phyloP scores from a whole-genome alignment of 257 asterid species.

The Fraxinus quadrangulata region DNA sequence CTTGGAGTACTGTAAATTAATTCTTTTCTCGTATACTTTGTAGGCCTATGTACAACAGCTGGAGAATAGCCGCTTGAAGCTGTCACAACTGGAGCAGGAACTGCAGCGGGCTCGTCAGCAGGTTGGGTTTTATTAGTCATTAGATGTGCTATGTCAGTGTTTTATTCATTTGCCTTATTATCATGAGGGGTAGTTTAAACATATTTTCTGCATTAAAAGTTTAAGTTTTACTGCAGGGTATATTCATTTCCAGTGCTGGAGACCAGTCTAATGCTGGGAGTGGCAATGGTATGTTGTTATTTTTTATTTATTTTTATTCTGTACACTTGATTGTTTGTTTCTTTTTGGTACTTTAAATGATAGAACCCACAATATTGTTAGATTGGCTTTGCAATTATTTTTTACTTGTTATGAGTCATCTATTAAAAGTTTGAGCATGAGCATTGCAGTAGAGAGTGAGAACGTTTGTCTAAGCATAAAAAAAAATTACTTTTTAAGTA shows the following conservation, averaged over 20 bases:
- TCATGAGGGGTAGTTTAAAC: neutral
- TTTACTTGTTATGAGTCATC: neutral
- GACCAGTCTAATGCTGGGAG: neutral
- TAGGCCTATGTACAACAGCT: slow-evolving; percentile 48
- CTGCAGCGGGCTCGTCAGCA: slow-evolving; percentile 32
- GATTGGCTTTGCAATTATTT: neutral
- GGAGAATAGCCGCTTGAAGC: slow-evolving; percentile 42
- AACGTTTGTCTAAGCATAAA: neutral
- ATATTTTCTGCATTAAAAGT: neutral
- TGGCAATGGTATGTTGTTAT: neutral
- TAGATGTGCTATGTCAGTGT: neutral
- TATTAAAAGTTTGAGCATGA: neutral
- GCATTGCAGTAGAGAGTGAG: neutral
- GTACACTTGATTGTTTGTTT: neutral
- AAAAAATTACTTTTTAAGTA: neutral
- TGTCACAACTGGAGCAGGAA: slow-evolving; percentile 40
- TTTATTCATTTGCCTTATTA: neutral
- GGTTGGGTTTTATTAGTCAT: slow-evolving; percentile 26
- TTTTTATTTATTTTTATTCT: no score
- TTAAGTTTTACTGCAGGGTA: neutral
- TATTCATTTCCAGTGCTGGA: neutral
- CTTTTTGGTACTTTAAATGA: neutral
- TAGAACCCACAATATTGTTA: neutral
- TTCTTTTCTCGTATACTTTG: slow-evolving; percentile 21
- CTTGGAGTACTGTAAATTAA: neutral